These are phyloP conservation scores for Microthlaspi erraticum DNA, from an alignment of 345 rosid genomes.

Conservation along the genomic window DNA sequence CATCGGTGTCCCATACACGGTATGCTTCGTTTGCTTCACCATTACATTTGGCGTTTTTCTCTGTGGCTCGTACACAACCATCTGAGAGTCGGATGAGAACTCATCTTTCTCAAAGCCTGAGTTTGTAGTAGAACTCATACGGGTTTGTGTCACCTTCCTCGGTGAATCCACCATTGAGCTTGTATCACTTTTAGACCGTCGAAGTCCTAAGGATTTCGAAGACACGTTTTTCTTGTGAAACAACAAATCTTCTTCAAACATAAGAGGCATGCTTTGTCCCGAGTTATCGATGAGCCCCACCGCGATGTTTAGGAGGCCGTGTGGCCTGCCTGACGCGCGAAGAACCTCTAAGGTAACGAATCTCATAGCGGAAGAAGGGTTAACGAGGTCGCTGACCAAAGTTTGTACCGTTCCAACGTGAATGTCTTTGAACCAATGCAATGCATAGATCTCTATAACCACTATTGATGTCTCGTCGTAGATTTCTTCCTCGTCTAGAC, in stretches of 20 bases:
- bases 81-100: slow-evolving; percentile 42
- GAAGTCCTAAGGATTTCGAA: slow-evolving; percentile 61
- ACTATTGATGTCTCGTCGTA: slow-evolving; percentile 69
- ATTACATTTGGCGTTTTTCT: slow-evolving; percentile 32
- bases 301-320: slow-evolving; percentile 80
- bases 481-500: slow-evolving; percentile 74
- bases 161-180: slow-evolving; percentile 60
- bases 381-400: slow-evolving; percentile 64
- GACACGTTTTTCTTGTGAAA: slow-evolving; percentile 44
- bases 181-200: slow-evolving; percentile 79
- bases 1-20: slow-evolving; percentile 44
- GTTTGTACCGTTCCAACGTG: slow-evolving; percentile 80
- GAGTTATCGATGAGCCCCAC: slow-evolving; percentile 80
- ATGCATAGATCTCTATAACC: slow-evolving; percentile 79
- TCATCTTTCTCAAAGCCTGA: slow-evolving; percentile 45
- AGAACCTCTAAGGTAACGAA: slow-evolving; percentile 84
- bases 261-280: slow-evolving; percentile 81
- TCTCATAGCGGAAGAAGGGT: slow-evolving; percentile 55
- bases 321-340: slow-evolving; percentile 82
- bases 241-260: slow-evolving; percentile 43
- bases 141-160: slow-evolving; percentile 34
- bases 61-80: slow-evolving; percentile 20
- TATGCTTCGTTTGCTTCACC: slow-evolving; percentile 21
- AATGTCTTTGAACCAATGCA: slow-evolving; percentile 81
- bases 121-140: slow-evolving; percentile 47